phyloP scores from a whole-genome alignment of 371 early-diverging fungal species.

The Haplosporangium sp. region DNA sequence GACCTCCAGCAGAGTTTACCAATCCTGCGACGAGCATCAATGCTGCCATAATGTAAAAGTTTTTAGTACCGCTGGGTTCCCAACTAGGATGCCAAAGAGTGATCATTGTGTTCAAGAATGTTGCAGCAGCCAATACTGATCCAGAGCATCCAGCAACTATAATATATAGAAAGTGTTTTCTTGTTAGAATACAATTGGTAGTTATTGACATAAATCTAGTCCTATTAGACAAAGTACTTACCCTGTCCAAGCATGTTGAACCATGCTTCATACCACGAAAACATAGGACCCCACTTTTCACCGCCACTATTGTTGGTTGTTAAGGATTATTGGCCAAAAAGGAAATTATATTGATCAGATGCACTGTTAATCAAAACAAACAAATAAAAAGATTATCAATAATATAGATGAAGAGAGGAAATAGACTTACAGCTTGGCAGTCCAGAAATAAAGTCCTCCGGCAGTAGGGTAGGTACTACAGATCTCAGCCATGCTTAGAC shows the following conservation, averaged over 20 bases:
- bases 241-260: constrained; percentile 71
- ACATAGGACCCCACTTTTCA: constrained; percentile 66
- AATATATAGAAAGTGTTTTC: constrained; percentile 14
- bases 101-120: constrained; percentile 66
- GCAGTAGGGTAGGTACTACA: constrained; percentile 80
- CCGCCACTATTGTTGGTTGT: constrained; percentile 24
- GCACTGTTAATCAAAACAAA: background rate
- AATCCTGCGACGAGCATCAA: constrained; percentile 38
- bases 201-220: too few species aligned
- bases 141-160: constrained; percentile 45
- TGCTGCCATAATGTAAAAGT: constrained; percentile 38
- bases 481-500: constrained; percentile 79
- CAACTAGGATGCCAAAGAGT: constrained; percentile 46
- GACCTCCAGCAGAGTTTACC: constrained; percentile 51
- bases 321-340: background rate
- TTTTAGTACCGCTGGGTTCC: constrained; percentile 45
- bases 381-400: too few species aligned
- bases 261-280: constrained; percentile 75
- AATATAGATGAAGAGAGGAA: too few species aligned
- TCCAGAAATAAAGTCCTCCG: constrained; percentile 78
- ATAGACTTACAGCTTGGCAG: constrained; percentile 58
- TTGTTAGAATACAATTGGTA: background rate
- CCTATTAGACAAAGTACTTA: constrained; percentile 8
- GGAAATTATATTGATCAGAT: background rate
- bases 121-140: constrained; percentile 66